phyloP scores from a whole-genome alignment of 139 green algal genomes.

The Microglena sp. region DNA sequence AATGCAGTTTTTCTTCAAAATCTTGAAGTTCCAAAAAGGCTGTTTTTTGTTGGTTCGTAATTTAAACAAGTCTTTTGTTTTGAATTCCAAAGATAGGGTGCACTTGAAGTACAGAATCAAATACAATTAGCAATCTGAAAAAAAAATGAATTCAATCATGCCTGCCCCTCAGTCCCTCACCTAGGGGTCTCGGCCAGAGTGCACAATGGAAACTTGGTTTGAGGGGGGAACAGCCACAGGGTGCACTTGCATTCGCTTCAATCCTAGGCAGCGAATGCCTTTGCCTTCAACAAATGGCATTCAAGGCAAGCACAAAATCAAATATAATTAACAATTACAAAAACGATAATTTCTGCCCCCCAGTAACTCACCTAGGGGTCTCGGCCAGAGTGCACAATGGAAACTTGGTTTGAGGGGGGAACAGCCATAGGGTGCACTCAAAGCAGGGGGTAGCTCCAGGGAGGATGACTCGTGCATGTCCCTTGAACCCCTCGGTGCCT shows the following conservation, averaged over 20 bases:
- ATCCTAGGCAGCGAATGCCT: slow-evolving; percentile 92
- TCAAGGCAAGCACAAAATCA: too few relatives aligned
- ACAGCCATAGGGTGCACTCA: slow-evolving; percentile 99
- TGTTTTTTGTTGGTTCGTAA: too few relatives aligned
- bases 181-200: slow-evolving; percentile 90
- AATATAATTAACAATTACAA: too few relatives aligned
- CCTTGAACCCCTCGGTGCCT: slow-evolving; percentile 98
- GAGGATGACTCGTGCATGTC: slow-evolving; percentile 91
- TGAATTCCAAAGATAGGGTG: too few relatives aligned
- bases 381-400: slow-evolving; percentile 98
- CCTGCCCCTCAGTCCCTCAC: too few relatives aligned
- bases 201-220: slow-evolving; percentile 95
- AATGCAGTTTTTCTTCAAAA: too few relatives aligned
- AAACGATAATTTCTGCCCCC: too few relatives aligned
- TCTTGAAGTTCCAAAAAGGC: too few relatives aligned
- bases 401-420: slow-evolving; percentile 94
- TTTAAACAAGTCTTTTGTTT: too few relatives aligned
- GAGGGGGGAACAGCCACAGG: slow-evolving; percentile 97
- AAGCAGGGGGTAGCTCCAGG: slow-evolving; percentile 96
- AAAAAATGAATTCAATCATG: not conserved
- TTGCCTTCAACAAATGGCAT: too few relatives aligned
- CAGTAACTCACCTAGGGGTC: slow-evolving; percentile 65
- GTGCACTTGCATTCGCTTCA: slow-evolving; percentile 98
- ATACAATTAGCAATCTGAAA: too few relatives aligned
- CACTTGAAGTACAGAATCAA: too few relatives aligned